These are phyloP conservation scores for Zychaea mexicana DNA, from an alignment of 371 early-diverging fungal genomes.

Conservation along the genomic window DNA sequence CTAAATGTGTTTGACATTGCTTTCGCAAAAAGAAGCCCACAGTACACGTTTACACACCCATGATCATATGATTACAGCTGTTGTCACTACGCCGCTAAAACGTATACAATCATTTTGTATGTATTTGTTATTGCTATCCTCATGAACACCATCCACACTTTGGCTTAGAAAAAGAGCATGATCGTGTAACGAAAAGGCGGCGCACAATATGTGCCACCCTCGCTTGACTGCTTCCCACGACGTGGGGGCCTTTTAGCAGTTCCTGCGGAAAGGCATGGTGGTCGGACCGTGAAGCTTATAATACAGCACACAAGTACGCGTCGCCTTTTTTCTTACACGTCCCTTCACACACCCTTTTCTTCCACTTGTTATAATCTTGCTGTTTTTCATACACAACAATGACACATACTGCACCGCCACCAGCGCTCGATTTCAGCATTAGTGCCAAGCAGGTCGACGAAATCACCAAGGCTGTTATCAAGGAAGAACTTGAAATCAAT, in stretches of 20 bases:
- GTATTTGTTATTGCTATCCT: background rate
- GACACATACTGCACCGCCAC: conserved; percentile 42
- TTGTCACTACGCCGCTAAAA: too few species aligned
- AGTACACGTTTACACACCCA: too few species aligned
- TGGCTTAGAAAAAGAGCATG: background rate
- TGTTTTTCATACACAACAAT: conserved; percentile 16
- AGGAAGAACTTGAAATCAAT: conserved; percentile 37
- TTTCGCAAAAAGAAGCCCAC: too few species aligned
- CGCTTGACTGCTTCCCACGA: background rate
- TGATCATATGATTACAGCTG: too few species aligned
- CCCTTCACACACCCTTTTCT: background rate
- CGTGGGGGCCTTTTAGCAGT: background rate
- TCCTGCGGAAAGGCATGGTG: background rate
- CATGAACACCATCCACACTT: background rate
- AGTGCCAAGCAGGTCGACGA: conserved; percentile 39
- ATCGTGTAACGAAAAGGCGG: background rate
- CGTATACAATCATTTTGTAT: too few species aligned
- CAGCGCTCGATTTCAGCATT: conserved; percentile 45
- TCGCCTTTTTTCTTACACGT: background rate
- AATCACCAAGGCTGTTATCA: conserved; percentile 39
- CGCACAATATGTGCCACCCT: background rate
- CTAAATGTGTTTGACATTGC: too few species aligned
- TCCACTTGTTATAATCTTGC: background rate
- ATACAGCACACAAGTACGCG: background rate
- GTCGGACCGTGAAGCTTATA: background rate